Base-by-base conservation (phyloP, 2,329 filamentous ascomycete species). In the Aspergillus melleus region DNA sequence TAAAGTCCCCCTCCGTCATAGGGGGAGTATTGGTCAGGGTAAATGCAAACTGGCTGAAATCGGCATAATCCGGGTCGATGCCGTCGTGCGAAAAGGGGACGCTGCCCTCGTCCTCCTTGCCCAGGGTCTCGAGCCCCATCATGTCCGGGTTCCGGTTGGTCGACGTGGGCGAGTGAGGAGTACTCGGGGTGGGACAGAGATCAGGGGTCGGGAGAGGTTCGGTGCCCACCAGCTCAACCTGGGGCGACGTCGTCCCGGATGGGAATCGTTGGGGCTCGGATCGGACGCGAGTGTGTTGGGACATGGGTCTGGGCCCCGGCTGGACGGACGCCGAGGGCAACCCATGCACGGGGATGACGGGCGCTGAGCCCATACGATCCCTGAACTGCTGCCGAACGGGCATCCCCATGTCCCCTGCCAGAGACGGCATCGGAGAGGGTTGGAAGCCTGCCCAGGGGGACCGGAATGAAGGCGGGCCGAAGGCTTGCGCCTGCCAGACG, bases 341-440 rank as follows among this genome's bases (percentile, higher is more conserved):
- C 32, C 52, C 60, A 54, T 59, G 69, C 36, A 73, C 49, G 12
- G 70, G 67, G 22, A 74, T 61, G 36, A 74, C 72, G 0, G 73
- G 73, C 6, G 72, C 72, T 16, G 73, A 75, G 5, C 68, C 71
- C 36, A 76, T 60, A 4, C 73, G 72, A 49, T 75, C 70, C 57
- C 73, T 62, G 65, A 74, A 76, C 64, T 69, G 54, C 61, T 59
- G 53, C 24, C 36, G 68, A 39, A 32, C 65, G 46, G 52, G 63
- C 54, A 63, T 60, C 24, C 55, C 55, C 49, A 61, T 50, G 19
- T 69, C 69, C 19, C 68, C 64, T 12, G 46, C 60, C 3, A 67
- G 62, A 4, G 66, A 62, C 14, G 64, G 50, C 30, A 71, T 57
- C 50, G 50, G 70, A 4, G 36, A 42, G 14, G 36, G 67, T 56